Evolutionary conservation across 1,284 basidiomycete species (phyloP), one percentile per base, ranked within the genome.

Genomic region (Pseudozyma sp.): DNA sequence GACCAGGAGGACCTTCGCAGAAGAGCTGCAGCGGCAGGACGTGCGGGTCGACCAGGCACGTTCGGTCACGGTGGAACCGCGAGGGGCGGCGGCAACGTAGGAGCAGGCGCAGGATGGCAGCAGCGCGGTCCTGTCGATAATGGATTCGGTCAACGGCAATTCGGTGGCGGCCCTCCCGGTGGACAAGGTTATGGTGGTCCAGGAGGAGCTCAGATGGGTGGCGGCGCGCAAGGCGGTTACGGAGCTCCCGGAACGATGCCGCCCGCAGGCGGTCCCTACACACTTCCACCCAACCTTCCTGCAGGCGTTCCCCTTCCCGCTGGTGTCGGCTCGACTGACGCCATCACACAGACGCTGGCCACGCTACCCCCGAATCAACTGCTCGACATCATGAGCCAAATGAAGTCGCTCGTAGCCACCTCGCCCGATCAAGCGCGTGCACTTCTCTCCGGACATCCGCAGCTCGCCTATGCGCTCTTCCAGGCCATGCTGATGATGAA

Each of bases 401-500:
- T 97, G 92, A 98, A 98, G 92, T 91, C 91, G 2, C 94, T 97
- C 80, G 91, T 97, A 31, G 90, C 93, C 30, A 92, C 90, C 0
- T 92, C 94, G 69, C 94, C 95, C 3, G 94, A 97, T 44, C 92
- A 95, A 86, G 95, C 96, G 35, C 88, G 91, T 49, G 87, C 89
- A 5, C 86, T 99, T 37, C 88, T 99, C 35, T 87, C 90, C 9
- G 87, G 89, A 8, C 92, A 97, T 79, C 96, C 97, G 14, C 96
- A 99, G 86, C 88, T 97, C 16, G 91, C 94, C 3, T 99, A 98
- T 83, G 96, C 96, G 0, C 88, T 99, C 17, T 98, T 99, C 87
- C 96, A 98, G 86, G 92, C 94, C 0, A 90, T 99, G 81, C 87
- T 99, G 6, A 87, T 97, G 64, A 93, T 97, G 88, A 94, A 96